Base-by-base conservation (phyloP, 139 green algal genomes). In the Ettlia oleoabundans region DNA sequence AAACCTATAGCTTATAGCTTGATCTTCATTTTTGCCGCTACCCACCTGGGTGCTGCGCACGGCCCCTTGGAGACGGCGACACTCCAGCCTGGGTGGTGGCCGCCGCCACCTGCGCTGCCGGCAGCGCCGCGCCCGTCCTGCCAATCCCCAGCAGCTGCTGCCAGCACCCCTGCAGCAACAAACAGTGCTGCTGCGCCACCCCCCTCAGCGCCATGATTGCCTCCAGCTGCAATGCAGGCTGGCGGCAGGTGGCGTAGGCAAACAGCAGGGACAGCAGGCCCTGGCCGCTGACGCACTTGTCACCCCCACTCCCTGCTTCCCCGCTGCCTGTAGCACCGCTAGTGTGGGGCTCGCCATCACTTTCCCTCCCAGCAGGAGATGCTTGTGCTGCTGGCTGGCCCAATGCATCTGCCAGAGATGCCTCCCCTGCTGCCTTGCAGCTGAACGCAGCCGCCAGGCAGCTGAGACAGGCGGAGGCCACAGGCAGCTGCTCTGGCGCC, bases 401-500 rank as follows among this genome's bases (percentile, higher is more conserved):
- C 30, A n/a, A 22, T 32, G 84, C 26, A 7, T 2, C 18, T 24
- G 64, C 51, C 72, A 82, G 30, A 8, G 63, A 6, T 18, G 78
- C 42, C 65, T 38, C 61, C 38, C n/a, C 43, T 21, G 76, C 33
- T 10, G 40, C 42, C 80, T 88, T 88, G n/a, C 84, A 87, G 35
- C 70, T 75, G 32, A 94, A 74, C 4, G 78, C 86, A 30, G 92
- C 89, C 3, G 90, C 90, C 63, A 85, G 38, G 74, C 81, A 85
- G 35, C 51, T 65, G 28, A 85, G 58, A 70, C 81, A 80, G 47
- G 67, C 74, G 1, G 73, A 69, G 15, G 37, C 63, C 18, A 85
- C 28, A 2, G 81, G 58, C 10, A 71, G 28, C 19, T 47, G 65
- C 64, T 76, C 73, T 0, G 35, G 30, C 15, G 38, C 8, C 38